Percentiles rank a stretch among this genome's conserved stretches.
Evolutionary conservation across 2,329 filamentous ascomycete genomes (phyloP).

Genomic region (Fusarium chaquense): DNA sequence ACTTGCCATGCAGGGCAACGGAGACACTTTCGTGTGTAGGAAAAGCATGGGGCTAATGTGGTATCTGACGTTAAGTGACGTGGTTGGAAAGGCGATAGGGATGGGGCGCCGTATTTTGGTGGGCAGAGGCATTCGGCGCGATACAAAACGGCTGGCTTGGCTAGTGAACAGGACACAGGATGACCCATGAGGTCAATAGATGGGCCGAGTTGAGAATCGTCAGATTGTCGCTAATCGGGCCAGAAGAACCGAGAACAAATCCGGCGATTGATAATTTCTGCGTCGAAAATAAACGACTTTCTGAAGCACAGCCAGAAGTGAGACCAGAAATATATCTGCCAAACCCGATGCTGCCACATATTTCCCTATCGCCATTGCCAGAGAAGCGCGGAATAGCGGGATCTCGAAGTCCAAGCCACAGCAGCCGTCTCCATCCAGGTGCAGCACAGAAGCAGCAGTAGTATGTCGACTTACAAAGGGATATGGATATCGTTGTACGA

Average conservation of each 20-base stretch:
- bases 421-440: slow-evolving; percentile 36
- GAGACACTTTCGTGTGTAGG: slow-evolving; percentile 33
- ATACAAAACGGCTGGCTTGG: slow-evolving; percentile 31
- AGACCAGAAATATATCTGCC: slow-evolving; percentile 27
- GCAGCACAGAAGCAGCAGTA: slow-evolving; percentile 34
- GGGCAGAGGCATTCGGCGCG: slow-evolving; percentile 43
- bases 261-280: slow-evolving; percentile 17
- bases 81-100: slow-evolving; percentile 44
- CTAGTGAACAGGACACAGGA: slow-evolving; percentile 29
- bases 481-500: slow-evolving; percentile 45
- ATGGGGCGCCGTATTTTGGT: slow-evolving; percentile 45
- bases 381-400: slow-evolving; percentile 17
- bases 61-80: slow-evolving; percentile 49
- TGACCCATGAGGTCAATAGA: slow-evolving; percentile 36
- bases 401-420: slow-evolving; percentile 33
- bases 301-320: slow-evolving; percentile 6
- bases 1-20: slow-evolving; percentile 43
- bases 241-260: slow-evolving; percentile 34
- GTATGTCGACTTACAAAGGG: slow-evolving; percentile 43
- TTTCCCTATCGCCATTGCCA: slow-evolving; percentile 21
- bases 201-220: slow-evolving; percentile 40
- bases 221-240: slow-evolving; percentile 42
- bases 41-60: slow-evolving; percentile 43
- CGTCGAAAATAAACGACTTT: slow-evolving; percentile 16
- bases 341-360: slow-evolving; percentile 36